Base-by-base conservation (phyloP, 2,329 filamentous ascomycete genomes). In the Biscogniauxia sp. region DNA sequence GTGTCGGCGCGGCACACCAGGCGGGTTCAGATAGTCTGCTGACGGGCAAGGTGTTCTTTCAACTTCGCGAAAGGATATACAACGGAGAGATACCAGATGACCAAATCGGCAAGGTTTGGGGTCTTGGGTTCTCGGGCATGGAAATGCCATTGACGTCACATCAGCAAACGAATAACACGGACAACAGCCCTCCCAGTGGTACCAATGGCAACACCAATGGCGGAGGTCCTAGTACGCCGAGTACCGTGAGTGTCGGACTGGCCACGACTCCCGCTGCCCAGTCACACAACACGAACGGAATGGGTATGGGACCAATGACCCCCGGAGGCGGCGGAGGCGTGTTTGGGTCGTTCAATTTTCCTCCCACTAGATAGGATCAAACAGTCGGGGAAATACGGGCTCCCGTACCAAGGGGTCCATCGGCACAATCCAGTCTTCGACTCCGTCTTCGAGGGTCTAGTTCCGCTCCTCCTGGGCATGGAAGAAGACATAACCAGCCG, bases 31-130 rank as follows among this genome's bases (percentile, higher is more conserved):
- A 99, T 76, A 94, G 93, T 20, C 85, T 97, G 69, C 85, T 99
- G 28, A 99, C 95, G 0, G 95, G 95, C 54, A 89, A 90, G 69
- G 92, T 97, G 28, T 99, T 97, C 78, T 99, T 96, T 85, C 90
- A 93, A 70, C 90, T 98, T 82, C 87, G 89, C 61, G 89, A 93
- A 73, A 88, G 91, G 72, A 91, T 98, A 66, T 98, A 96, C 77
- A 89, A 90, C 69, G 90, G 91, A 63, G 84, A 87, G 23, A 90
- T 97, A 53, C 87, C 91, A 6, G 86, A 91, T 28, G 90, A 96
- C 68, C 92, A 96, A 66, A 80, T 91, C 5, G 93, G 93, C 61
- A 94, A 96, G 76, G 93, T 97, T 68, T 98, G 94, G 91, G 94
- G 94, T 11, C 81, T 98, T 9, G 93, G 93, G 56, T 89, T 86